Percentiles rank a stretch among this genome's conserved stretches.
These are phyloP conservation scores for Candolleomyces eurysporus DNA, from an alignment of 768 basidiomycete species.

Conservation along the genomic window DNA sequence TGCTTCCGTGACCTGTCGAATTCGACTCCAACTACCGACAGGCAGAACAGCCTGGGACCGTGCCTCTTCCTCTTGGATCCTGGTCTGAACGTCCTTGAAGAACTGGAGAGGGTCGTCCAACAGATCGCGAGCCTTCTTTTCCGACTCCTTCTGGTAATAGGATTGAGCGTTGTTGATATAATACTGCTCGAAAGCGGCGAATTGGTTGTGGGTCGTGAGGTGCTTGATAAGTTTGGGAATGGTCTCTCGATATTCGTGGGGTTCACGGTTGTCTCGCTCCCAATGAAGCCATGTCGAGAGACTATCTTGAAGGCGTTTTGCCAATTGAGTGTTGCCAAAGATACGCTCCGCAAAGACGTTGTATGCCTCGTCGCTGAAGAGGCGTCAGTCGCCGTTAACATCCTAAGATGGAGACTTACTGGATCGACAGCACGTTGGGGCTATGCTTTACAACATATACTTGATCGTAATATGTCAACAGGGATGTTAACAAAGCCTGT, in stretches of 20 bases:
- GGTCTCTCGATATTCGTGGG: conserved; percentile 28
- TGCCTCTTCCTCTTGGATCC: conserved; percentile 56
- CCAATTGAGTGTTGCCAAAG: conserved; percentile 46
- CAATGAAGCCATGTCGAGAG: conserved; percentile 50
- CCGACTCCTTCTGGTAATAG: conserved; percentile 57
- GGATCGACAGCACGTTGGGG: conserved; percentile 31
- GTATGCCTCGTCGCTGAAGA: conserved; percentile 53
- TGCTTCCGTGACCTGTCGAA: conserved; percentile 53
- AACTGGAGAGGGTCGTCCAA: conserved; percentile 50
- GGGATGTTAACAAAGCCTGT: conserved; percentile 56
- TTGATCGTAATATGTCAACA: conserved; percentile 73
- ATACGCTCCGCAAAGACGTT: conserved; percentile 48
- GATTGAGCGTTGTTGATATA: conserved; percentile 48
- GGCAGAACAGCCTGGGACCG: conserved; percentile 52
- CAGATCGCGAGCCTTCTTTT: conserved; percentile 20
- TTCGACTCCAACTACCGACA: conserved; percentile 44
- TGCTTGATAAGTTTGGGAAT: conserved; percentile 55
- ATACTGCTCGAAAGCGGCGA: conserved; percentile 55
- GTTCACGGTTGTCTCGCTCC: conserved; percentile 49
- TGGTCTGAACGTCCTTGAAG: conserved; percentile 43
- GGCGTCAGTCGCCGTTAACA: neutral
- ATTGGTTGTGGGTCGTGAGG: conserved; percentile 56
- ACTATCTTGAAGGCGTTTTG: conserved; percentile 40
- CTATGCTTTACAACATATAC: conserved; percentile 49
- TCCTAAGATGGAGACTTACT: neutral